phyloP scores from a whole-genome alignment of 371 early-diverging fungal species.

The Syncephalastrum racemosum region DNA sequence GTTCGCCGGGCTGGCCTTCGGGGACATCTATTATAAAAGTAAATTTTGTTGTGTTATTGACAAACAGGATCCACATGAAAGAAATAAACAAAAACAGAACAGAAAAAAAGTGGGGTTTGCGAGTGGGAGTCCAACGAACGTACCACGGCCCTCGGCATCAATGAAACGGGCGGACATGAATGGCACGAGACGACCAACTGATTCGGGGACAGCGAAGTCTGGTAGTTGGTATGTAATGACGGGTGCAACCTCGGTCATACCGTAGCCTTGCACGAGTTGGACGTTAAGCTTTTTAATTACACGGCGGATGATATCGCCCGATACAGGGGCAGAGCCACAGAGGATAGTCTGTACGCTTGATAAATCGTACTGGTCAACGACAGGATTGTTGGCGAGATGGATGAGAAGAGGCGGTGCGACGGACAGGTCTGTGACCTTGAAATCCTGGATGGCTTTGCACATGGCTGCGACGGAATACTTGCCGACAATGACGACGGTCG shows the following conservation, averaged over 20 bases:
- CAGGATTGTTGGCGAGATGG: conserved; percentile 54
- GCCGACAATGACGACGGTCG: conserved; percentile 8
- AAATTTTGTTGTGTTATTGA: conserved; percentile 12
- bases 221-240: conserved; percentile 17
- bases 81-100: not conserved
- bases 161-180: conserved; percentile 66
- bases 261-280: conserved; percentile 46
- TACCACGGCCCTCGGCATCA: conserved; percentile 50
- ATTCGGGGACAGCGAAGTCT: conserved; percentile 38
- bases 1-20: conserved; percentile 61
- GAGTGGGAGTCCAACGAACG: conserved; percentile 10
- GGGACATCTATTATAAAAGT: conserved; percentile 42
- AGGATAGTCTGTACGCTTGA: conserved; percentile 49
- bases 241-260: conserved; percentile 67
- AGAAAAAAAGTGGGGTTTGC: no score
- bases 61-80: conserved; percentile 50
- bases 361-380: conserved; percentile 61
- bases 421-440: conserved; percentile 51
- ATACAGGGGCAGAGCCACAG: conserved; percentile 77
- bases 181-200: conserved; percentile 68
- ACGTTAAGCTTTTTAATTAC: conserved; percentile 2
- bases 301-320: not conserved
- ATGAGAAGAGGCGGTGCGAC: conserved; percentile 77
- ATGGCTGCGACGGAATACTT: conserved; percentile 21
- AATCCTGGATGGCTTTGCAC: conserved; percentile 48